phyloP scores from a whole-genome alignment of 1,139 yeast species.

The Fermentozyma sake region DNA sequence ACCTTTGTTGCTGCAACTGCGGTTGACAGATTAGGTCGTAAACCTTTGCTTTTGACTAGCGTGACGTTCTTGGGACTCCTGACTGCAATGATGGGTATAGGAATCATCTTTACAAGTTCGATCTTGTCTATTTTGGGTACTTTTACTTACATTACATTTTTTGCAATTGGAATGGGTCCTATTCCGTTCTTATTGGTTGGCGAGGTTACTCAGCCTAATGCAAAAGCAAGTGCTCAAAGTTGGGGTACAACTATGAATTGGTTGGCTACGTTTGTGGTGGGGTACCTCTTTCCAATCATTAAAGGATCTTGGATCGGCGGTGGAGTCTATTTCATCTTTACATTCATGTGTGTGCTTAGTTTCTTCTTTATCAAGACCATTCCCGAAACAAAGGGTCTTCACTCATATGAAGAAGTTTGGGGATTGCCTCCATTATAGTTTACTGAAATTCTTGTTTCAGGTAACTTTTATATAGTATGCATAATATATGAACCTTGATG shows the following conservation, averaged over 20 bases:
- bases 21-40: slow-evolving; percentile 73
- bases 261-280: slow-evolving; percentile 82
- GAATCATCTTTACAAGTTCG: slow-evolving; percentile 51
- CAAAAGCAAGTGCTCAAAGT: slow-evolving; percentile 85
- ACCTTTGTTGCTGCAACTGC: slow-evolving; percentile 70
- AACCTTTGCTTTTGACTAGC: slow-evolving; percentile 63
- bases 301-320: slow-evolving; percentile 64
- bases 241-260: slow-evolving; percentile 90
- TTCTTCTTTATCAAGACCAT: slow-evolving; percentile 45
- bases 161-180: slow-evolving; percentile 92
- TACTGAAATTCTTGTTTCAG: too few species aligned
- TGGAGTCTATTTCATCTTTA: slow-evolving; percentile 71
- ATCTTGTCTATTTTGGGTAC: slow-evolving; percentile 61
- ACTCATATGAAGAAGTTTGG: slow-evolving; percentile 62
- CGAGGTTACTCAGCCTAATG: slow-evolving; percentile 77
- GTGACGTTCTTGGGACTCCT: slow-evolving; percentile 66
- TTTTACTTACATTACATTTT: slow-evolving; percentile 69
- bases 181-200: slow-evolving; percentile 88
- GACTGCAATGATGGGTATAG: slow-evolving; percentile 60
- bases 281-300: slow-evolving; percentile 73
- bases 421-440: too few species aligned
- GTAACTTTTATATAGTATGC: too few species aligned
- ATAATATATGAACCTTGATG: too few species aligned
- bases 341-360: slow-evolving; percentile 49
- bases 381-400: slow-evolving; percentile 79